Percentiles rank a stretch among this genome's conserved stretches.
Evolutionary conservation across 2,329 filamentous ascomycete genomes (phyloP).

Genomic region (Coniosporium tulheliwenetii): DNA sequence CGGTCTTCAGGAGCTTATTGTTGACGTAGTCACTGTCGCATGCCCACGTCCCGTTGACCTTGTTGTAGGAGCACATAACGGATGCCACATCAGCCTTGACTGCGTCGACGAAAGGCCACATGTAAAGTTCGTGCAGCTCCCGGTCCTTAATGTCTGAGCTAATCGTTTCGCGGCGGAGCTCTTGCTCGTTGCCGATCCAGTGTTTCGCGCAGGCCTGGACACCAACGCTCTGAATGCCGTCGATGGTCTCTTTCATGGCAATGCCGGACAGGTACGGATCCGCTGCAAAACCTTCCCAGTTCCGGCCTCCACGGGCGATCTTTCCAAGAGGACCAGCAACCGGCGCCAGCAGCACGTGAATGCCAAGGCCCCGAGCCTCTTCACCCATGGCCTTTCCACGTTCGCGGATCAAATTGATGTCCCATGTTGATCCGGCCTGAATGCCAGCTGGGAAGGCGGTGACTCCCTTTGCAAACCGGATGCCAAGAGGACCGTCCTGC

Average conservation of each 20-base stretch:
- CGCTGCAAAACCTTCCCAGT: slow-evolving; percentile 46
- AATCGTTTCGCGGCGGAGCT: slow-evolving; percentile 35
- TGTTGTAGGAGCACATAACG: slow-evolving; percentile 18
- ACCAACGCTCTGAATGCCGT: slow-evolving; percentile 22
- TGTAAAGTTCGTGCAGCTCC: slow-evolving; percentile 13
- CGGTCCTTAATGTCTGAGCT: slow-evolving; percentile 22
- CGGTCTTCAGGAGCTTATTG: slow-evolving; percentile 47
- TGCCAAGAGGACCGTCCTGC: slow-evolving; percentile 55
- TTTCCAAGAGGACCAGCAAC: slow-evolving; percentile 55
- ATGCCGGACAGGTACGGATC: slow-evolving; percentile 30
- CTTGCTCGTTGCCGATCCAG: slow-evolving; percentile 46
- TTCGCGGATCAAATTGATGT: slow-evolving; percentile 54
- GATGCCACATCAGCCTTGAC: slow-evolving; percentile 12
- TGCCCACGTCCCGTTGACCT: slow-evolving; percentile 50
- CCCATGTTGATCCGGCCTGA: slow-evolving; percentile 58
- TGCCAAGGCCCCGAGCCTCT: slow-evolving; percentile 59
- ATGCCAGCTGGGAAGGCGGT: slow-evolving; percentile 72
- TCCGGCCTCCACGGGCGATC: slow-evolving; percentile 56
- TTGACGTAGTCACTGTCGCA: slow-evolving; percentile 47
- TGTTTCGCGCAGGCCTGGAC: slow-evolving; percentile 34
- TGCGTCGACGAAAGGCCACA: slow-evolving; percentile 16
- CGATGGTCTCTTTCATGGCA: slow-evolving; percentile 22
- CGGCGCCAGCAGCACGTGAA: slow-evolving; percentile 57
- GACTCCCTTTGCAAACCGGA: slow-evolving; percentile 57
- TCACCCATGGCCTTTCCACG: slow-evolving; percentile 53